Evolutionary conservation across 805 yeast genomes (phyloP).

Genomic region (Groenewaldozyma salmanticensis): DNA sequence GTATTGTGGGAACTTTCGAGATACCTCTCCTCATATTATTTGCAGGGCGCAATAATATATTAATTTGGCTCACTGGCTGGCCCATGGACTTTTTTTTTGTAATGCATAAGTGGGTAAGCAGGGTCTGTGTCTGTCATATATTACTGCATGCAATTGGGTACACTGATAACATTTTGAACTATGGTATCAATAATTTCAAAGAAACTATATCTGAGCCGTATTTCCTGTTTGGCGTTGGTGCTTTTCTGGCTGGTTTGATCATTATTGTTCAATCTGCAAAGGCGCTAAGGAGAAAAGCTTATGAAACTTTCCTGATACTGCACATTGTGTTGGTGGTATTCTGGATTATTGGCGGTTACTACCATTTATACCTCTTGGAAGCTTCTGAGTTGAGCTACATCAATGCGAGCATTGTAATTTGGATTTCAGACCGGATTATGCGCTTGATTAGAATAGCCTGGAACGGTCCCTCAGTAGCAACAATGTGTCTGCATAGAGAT

Average conservation of each 20-base stretch:
- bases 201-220: conserved; percentile 9
- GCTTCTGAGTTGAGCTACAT: conserved; percentile 35
- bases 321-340: conserved; percentile 49
- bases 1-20: conserved; percentile 38
- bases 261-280: conserved; percentile 42
- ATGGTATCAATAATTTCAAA: conserved; percentile 30
- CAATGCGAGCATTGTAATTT: conserved; percentile 48
- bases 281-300: conserved; percentile 40
- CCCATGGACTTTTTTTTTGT: conserved; percentile 49
- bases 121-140: conserved; percentile 38
- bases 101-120: conserved; percentile 56
- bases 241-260: conserved; percentile 32
- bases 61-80: conserved; percentile 53
- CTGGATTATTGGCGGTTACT: conserved; percentile 47
- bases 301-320: conserved; percentile 50
- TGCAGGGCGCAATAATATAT: conserved; percentile 61
- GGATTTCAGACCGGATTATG: conserved; percentile 57
- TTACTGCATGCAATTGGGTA: conserved; percentile 47
- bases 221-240: conserved; percentile 34
- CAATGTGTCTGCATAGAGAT: conserved; percentile 10
- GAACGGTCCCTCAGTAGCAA: conserved; percentile 5
- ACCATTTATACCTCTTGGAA: conserved; percentile 38
- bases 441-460: conserved; percentile 41
- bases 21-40: conserved; percentile 40
- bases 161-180: conserved; percentile 33